Base-by-base conservation (phyloP, 305 asterid species). In the Plantago rigida region DNA sequence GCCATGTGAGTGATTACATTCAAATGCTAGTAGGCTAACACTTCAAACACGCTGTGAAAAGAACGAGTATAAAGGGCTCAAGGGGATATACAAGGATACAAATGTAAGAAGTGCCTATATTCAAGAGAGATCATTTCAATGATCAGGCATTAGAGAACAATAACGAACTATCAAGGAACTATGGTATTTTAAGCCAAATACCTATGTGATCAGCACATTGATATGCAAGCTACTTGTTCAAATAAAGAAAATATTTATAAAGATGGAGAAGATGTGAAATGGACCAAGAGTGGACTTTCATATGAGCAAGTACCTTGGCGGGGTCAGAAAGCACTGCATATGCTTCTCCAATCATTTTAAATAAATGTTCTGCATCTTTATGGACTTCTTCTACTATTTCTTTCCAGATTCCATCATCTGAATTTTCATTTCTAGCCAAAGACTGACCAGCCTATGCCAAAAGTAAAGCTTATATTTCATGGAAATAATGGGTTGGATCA, bases 291-390 rank as follows among this genome's bases (percentile, higher is more conserved):
- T 51, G 34, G 42, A 15, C 42, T 54, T 50, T 58, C 47, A 22
- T 31, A 72, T 14, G 45, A 71, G 45, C 41, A 52, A 44, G 59
- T 78, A 91, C 98, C 98, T 88, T 86, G 58, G 81, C 46, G 59
- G 91, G 86, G 73, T 92, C 95, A 19, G 98, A 92, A 68, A 92
- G 95, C 68, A 92, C 84, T 15, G 95, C 93, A 81, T 92, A 84
- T 66, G 98, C 98, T 81, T 92, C 98, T 64, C 94, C 96, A 59
- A 92, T 86, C 86, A 88, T 88, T 79, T 88, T 92, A 69, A 92
- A 92, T 65, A 92, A 93, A 73, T 82, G 81, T 54, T 88, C 96
- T 53, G 98, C 95, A 71, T 91, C 95, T 80, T 77, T 91, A 59
- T 78, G 82, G 59, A 87, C 88, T 74, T 81, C 91, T 68, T 75